phyloP scores from a whole-genome alignment of 2,329 filamentous ascomycete species.

The Cordyceps javanica region DNA sequence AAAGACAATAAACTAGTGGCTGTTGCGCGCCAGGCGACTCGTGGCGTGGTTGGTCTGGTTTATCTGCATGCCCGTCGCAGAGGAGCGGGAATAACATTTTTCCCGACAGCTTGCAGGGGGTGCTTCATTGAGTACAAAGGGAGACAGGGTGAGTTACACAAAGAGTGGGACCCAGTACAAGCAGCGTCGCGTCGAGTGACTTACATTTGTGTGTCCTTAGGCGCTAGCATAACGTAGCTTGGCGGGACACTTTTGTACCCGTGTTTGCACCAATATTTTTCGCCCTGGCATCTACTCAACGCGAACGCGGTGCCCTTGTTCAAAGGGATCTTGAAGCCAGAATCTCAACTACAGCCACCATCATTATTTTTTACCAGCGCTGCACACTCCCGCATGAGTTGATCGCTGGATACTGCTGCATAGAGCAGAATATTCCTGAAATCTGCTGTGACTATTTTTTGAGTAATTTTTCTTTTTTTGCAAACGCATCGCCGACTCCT shows the following conservation, averaged over 20 bases:
- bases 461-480: neutral
- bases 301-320: slow-evolving; percentile 14
- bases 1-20: neutral
- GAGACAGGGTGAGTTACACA: neutral
- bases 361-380: neutral
- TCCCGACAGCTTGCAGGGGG: neutral
- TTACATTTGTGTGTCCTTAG: neutral
- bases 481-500: neutral
- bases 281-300: slow-evolving; percentile 8
- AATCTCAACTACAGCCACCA: neutral
- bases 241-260: neutral
- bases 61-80: neutral
- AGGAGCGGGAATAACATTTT: slow-evolving; percentile 2
- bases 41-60: neutral
- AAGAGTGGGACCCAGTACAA: neutral
- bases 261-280: neutral
- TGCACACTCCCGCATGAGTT: neutral
- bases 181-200: neutral
- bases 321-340: slow-evolving; percentile 4
- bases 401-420: neutral
- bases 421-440: neutral
- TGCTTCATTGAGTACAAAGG: neutral
- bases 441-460: neutral
- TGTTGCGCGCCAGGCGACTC: neutral
- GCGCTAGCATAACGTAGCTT: neutral